Percentiles rank a stretch among this genome's conserved stretches.
phyloP scores from a whole-genome alignment of 2,329 filamentous ascomycete species.

The Fusarium chlamydosporum region DNA sequence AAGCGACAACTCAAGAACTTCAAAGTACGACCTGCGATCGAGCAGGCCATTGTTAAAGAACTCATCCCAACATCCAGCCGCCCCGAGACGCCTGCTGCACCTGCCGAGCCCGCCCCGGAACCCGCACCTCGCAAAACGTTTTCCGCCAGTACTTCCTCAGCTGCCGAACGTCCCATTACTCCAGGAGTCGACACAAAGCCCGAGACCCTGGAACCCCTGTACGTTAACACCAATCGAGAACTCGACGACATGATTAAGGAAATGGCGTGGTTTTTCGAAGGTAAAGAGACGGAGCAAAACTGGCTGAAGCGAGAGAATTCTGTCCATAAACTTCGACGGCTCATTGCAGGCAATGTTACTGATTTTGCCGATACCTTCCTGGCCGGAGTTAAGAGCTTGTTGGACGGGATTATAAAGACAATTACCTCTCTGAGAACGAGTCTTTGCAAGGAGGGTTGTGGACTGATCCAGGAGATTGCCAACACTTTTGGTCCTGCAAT shows the following conservation, averaged over 20 bases:
- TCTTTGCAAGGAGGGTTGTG: conserved; percentile 87
- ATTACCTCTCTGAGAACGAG: conserved; percentile 89
- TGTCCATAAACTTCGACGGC: conserved; percentile 79
- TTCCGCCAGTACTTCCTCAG: conserved; percentile 66
- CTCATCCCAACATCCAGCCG: conserved; percentile 69
- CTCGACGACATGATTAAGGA: conserved; percentile 88
- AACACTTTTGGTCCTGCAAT: conserved; percentile 81
- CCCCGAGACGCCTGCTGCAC: conserved; percentile 60
- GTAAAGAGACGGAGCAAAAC: conserved; percentile 90
- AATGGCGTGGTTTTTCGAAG: conserved; percentile 87
- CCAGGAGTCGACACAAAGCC: conserved; percentile 74
- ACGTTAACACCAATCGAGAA: conserved; percentile 86
- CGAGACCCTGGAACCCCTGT: conserved; percentile 82
- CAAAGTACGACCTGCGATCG: conserved; percentile 89
- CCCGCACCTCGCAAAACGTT: conserved; percentile 61
- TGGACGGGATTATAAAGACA: conserved; percentile 92
- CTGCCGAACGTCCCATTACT: conserved; percentile 69
- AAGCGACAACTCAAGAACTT: conserved; percentile 87
- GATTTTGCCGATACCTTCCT: conserved; percentile 83
- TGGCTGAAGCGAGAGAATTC: conserved; percentile 90
- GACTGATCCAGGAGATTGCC: conserved; percentile 86
- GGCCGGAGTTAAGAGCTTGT: conserved; percentile 76
- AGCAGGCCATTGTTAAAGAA: conserved; percentile 82
- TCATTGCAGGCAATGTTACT: conserved; percentile 86
- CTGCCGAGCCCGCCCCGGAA: conserved; percentile 50